Evolutionary conservation across 805 yeast species (phyloP), one percentile per base, ranked within the genome.

Genomic region (Sugiyamaella marilandica): DNA sequence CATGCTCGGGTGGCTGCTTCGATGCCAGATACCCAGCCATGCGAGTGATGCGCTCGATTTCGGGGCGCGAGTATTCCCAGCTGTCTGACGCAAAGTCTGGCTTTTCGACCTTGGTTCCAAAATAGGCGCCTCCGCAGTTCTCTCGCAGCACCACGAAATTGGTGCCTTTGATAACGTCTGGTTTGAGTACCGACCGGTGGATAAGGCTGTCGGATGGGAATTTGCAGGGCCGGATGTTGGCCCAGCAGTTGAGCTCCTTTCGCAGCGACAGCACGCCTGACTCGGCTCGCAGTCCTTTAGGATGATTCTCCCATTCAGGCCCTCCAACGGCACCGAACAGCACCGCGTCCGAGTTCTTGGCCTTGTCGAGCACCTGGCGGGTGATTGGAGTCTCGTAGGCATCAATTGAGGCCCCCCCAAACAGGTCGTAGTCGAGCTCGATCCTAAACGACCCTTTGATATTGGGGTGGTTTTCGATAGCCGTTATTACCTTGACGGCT

Each of bases 371-470:
- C 1, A 96, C 80, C 53, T 78, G 89, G 52, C 84, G 94, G 10
- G 96, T 85, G 59, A 92, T 76, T 55, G 98, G 97, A 47, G 70
- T 84, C 49, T 97, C 97, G 44, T 94, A 83, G 50, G 96, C 96
- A 68, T 91, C 98, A 64, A 91, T 91, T 43, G 97, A 94, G 48
- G 97, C 96, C 64, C 98, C 98, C 59, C 98, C 98, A 62, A 94
- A 91, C 64, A 91, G 76, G 65, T 90, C 96, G 57, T 84, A 73
- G 63, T 85, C 77, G 68, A 89, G 87, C 51, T 85, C 80, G 66
- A 92, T 13, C 10, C 34, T 18, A 3, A 46, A 8, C 2, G 35
- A 8, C 10, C 46, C 31, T 24, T 41, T 49, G 13, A 21, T 18
- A 10, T 19, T 29, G 19, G 37, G 47, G 24, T 46, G 79, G 55